Conservation (phyloP, 2,329 filamentous ascomycete genomes). For the Reticulascus tulasneorum region DNA sequence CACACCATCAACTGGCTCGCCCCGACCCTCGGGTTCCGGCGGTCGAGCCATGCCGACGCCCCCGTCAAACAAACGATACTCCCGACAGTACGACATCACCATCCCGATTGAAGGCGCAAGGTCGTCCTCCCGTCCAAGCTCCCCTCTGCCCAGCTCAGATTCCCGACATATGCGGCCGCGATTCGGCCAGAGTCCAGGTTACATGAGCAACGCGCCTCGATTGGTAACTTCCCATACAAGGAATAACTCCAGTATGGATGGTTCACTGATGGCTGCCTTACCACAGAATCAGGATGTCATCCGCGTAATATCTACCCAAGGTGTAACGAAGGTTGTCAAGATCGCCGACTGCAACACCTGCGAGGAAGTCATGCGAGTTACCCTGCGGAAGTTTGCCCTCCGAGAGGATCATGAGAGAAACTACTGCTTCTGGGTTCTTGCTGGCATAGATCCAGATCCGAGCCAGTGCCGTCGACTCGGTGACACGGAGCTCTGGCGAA, state of each 20-base stretch:
- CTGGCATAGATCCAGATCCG: slow-evolving; percentile 79
- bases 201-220: slow-evolving; percentile 48
- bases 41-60: slow-evolving; percentile 33
- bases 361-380: slow-evolving; percentile 88
- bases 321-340: slow-evolving; percentile 89
- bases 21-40: slow-evolving; percentile 55
- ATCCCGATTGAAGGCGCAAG: slow-evolving; percentile 44
- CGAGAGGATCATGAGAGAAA: slow-evolving; percentile 90
- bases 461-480: slow-evolving; percentile 75
- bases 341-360: slow-evolving; percentile 87
- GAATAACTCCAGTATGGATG: slow-evolving; percentile 80
- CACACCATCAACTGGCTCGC: slow-evolving; percentile 60
- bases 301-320: slow-evolving; percentile 86
- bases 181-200: slow-evolving; percentile 51
- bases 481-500: slow-evolving; percentile 84
- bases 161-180: slow-evolving; percentile 48
- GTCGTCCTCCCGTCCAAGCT: slow-evolving; percentile 63
- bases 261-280: slow-evolving; percentile 78
- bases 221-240: slow-evolving; percentile 67
- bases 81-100: slow-evolving; percentile 52
- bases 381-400: slow-evolving; percentile 80
- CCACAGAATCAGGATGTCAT: slow-evolving; percentile 86
- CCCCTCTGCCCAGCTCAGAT: slow-evolving; percentile 59
- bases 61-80: slow-evolving; percentile 59
- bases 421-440: slow-evolving; percentile 94